Base-by-base conservation (phyloP, 2,329 filamentous ascomycete species). In the Aspergillus arachidicola region DNA sequence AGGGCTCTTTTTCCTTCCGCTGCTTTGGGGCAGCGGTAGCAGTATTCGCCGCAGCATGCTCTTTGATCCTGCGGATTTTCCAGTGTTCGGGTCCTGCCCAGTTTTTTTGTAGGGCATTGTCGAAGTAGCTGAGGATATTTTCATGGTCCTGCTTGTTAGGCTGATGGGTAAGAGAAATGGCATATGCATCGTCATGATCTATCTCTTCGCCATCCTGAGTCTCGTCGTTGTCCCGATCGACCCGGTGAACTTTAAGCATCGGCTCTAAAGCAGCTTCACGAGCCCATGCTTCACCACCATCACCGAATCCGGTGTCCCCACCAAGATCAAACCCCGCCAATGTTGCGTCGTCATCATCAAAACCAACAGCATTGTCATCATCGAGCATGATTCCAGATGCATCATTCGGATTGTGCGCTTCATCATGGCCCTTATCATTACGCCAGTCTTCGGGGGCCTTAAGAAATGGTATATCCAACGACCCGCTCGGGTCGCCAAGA, bases 1-100 rank as follows among this genome's bases (percentile, higher is more conserved):
- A 99, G 0, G 92, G 91, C 74, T 97, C 94, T 79, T 97, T 99
- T 77, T 98, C 95, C 78, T 97, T 98, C 66, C 93, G 87, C 71
- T 89, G 87, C 67, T 89, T 73, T 77, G 86, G 71, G 71, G 80
- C 76, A 6, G 77, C 65, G 57, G 59, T 75, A 21, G 73, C 69
- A 19, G 73, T 78, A 36, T 80, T 81, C 16, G 86, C 83, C 10
- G 85, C 82, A 9, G 87, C 84, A 77, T 94, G 83, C 61, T 89
- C 86, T 71, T 98, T 98, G 78, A 99, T 95, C 74, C 93, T 93
- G 66, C 92, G 87, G 74, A 99, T 98, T 69, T 94, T 90, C 95
- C 95, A 99, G 79, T 99, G 95, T 76, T 98, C 95, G n/a, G 95
- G 94, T 56, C 93, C 96, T 6, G 91, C 90, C 94, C 95, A 99